These are phyloP conservation scores for Rossbeevera mucosa DNA, from an alignment of 768 basidiomycete genomes.

Conservation along the genomic window DNA sequence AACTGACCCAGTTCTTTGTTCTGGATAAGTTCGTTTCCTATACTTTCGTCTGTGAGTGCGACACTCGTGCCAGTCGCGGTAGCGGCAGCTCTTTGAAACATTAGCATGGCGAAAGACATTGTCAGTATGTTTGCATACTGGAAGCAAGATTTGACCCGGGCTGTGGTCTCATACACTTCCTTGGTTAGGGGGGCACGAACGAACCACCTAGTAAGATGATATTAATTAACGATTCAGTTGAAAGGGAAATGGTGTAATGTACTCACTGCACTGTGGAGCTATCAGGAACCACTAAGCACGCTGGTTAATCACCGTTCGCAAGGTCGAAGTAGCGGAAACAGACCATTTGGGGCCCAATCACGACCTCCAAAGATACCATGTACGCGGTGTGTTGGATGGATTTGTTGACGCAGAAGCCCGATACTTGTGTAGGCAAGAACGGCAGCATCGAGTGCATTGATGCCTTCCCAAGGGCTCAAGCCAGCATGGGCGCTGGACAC, in stretches of 20 bases:
- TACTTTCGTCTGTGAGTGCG: slow-evolving; percentile 34
- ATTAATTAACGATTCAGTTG: background rate
- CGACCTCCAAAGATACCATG: slow-evolving; percentile 76
- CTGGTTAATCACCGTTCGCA: background rate
- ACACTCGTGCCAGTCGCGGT: slow-evolving; percentile 61
- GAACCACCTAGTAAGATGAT: slow-evolving; percentile 50
- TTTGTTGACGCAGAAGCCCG: slow-evolving; percentile 76
- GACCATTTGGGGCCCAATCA: slow-evolving; percentile 73
- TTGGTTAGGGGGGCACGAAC: slow-evolving; percentile 66
- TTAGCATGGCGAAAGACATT: background rate
- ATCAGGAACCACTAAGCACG: slow-evolving; percentile 69
- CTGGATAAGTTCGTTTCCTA: slow-evolving; percentile 58
- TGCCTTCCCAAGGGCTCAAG: slow-evolving; percentile 80
- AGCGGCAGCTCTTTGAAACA: slow-evolving; percentile 51
- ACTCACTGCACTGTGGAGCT: slow-evolving; percentile 67
- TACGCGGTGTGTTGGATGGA: slow-evolving; percentile 69
- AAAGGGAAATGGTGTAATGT: background rate
- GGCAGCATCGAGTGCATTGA: slow-evolving; percentile 83
- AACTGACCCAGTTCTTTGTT: slow-evolving; percentile 56
- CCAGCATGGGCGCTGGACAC: slow-evolving; percentile 67
- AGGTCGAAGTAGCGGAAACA: slow-evolving; percentile 13
- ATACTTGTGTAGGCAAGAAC: slow-evolving; percentile 79
- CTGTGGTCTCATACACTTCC: slow-evolving; percentile 52
- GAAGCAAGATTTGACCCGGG: slow-evolving; percentile 68
- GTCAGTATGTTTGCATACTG: slow-evolving; percentile 43